Percentiles rank a stretch among this genome's conserved stretches.
phyloP scores from a whole-genome alignment of 2,329 filamentous ascomycete genomes.

The Elsinoe necatrix region DNA sequence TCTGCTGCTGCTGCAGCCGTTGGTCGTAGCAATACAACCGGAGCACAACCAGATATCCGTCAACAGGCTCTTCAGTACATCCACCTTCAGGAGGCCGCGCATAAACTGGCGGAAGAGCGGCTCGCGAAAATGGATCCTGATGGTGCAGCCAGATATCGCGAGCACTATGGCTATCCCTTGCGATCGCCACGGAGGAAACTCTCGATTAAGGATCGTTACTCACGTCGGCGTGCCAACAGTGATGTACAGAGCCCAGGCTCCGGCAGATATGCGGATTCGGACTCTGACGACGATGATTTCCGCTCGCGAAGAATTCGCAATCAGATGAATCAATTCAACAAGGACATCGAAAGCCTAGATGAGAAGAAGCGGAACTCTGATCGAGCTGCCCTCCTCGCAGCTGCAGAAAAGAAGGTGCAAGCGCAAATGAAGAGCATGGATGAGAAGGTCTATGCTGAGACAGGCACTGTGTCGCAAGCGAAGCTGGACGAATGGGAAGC shows the following conservation, averaged over 20 bases:
- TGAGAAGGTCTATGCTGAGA: conserved; percentile 66
- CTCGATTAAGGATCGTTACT: conserved; percentile 24
- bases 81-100: conserved; percentile 76
- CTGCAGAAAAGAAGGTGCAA: conserved; percentile 79
- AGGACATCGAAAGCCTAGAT: conserved; percentile 59
- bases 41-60: conserved; percentile 42
- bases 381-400: conserved; percentile 64
- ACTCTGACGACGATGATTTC: conserved; percentile 53
- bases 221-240: conserved; percentile 17
- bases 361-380: conserved; percentile 66
- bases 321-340: conserved; percentile 72
- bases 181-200: conserved; percentile 44
- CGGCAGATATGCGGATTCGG: conserved; percentile 30
- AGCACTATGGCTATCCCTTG: conserved; percentile 62
- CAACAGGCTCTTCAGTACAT: conserved; percentile 45
- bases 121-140: conserved; percentile 72
- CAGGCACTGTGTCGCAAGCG: conserved; percentile 61
- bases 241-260: conserved; percentile 7
- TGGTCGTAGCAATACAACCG: conserved; percentile 23
- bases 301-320: conserved; percentile 64
- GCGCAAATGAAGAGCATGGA: conserved; percentile 72
- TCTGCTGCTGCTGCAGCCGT: conserved; percentile 25
- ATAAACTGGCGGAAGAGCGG: conserved; percentile 75
- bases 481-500: conserved; percentile 70
- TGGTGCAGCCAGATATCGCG: conserved; percentile 53